Percentiles rank a stretch among this genome's conserved stretches.
Evolutionary conservation across 2,329 filamentous ascomycete genomes (phyloP).

Genomic region (Ceratocystis variospora): DNA sequence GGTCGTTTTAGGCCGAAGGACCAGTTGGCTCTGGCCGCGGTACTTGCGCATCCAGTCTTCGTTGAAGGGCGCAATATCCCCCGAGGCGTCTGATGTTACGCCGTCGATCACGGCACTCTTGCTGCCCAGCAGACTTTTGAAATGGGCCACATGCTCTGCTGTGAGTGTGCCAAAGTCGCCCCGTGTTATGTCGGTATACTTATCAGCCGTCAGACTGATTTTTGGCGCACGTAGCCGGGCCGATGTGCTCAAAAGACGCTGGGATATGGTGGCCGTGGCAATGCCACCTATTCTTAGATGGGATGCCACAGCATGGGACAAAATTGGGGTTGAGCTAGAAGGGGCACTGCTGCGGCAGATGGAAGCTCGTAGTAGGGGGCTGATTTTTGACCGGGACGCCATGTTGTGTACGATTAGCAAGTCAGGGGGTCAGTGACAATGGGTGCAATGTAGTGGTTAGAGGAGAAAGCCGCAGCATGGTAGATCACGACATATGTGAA

Average conservation of each 20-base stretch:
- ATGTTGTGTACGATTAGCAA: conserved; percentile 5
- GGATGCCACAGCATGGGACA: neutral
- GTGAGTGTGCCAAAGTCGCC: conserved; percentile 66
- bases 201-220: conserved; percentile 66
- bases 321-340: neutral
- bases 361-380: conserved; percentile 13
- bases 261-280: neutral
- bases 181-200: conserved; percentile 70
- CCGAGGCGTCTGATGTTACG: conserved; percentile 46
- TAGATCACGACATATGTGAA: neutral
- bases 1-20: conserved; percentile 71
- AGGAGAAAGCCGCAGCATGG: neutral
- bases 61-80: conserved; percentile 86
- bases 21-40: conserved; percentile 73
- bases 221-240: conserved; percentile 17
- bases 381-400: conserved; percentile 11
- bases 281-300: neutral
- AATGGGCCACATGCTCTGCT: conserved; percentile 65
- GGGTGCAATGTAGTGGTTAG: neutral
- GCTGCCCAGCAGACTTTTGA: conserved; percentile 65
- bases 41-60: conserved; percentile 99
- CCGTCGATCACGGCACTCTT: conserved; percentile 75
- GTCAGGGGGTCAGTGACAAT: neutral
- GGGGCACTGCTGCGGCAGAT: neutral
- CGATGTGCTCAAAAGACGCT: neutral